Evolutionary conservation across 257 asterid species (phyloP), one percentile per base, ranked within the genome.

Genomic region (Misopates orontium): DNA sequence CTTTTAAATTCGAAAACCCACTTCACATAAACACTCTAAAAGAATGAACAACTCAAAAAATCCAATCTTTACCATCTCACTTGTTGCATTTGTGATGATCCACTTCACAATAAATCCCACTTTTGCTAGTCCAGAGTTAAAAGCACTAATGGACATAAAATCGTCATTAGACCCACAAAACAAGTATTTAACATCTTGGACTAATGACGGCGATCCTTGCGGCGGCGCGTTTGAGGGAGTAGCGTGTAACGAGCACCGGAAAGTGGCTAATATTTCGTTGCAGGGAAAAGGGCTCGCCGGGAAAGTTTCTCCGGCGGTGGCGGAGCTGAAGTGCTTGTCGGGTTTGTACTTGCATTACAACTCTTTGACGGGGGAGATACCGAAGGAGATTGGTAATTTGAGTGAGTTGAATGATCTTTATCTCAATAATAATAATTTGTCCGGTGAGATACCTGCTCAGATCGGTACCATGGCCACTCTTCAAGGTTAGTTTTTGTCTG

Each of bases 311-410:
- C 79, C 99, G 78, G 93, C 89, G 51, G 82, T 90, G 80, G 89
- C 95, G 20, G 89, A 79, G 71, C 89, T 94, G 15, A 85, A 77
- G 84, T 88, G 95, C 78, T 45, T 94, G 72, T 83, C 96, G 55
- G 97, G 90, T 1, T 87, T 94, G 21, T 94, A 75, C 77, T 69
- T 94, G 90, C 96, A 90, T 62, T 94, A 86, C 72, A 94, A 94
- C 80, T 76, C 75, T 45, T 73, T 94, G 85, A 78, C 75, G 0
- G 99, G 99, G n/a, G 83, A 82, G 14, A 80, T 94, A 13, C 99
- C 99, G 0, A 79, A 58, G 45, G 96, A 90, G 81, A 87, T 94
- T 67, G 91, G 89, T 44, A 81, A 84, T 73, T 87, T 94, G 52
- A 81, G 88, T 1, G 96, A 90, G 84, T 67, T 94, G 64, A 77